phyloP scores from a whole-genome alignment of 768 basidiomycete genomes.

The Imleria badia region DNA sequence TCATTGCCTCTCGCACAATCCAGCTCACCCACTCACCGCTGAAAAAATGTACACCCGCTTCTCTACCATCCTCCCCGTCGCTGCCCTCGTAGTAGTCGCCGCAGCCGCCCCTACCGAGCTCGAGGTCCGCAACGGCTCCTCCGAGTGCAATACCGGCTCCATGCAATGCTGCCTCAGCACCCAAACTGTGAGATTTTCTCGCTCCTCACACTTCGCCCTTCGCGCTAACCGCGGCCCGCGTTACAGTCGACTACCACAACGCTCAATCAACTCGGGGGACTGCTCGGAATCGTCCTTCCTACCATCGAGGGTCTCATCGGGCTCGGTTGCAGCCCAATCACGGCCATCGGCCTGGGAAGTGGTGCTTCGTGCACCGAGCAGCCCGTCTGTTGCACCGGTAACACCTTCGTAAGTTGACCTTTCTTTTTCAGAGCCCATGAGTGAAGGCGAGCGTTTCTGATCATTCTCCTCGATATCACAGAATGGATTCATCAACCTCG shows the following conservation, averaged over 20 bases:
- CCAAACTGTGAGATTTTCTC: neutral
- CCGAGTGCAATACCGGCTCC: conserved; percentile 6
- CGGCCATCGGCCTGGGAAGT: neutral
- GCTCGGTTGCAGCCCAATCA: conserved; percentile 1
- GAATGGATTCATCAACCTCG: conserved; percentile 11
- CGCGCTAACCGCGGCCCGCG: neutral
- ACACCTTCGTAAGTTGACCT: conserved; percentile 2
- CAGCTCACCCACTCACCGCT: neutral
- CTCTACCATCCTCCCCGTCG: conserved; percentile 9
- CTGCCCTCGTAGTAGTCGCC: conserved; percentile 7
- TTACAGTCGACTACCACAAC: neutral
- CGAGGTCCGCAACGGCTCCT: neutral
- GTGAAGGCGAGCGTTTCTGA: neutral
- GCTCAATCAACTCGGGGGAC: neutral
- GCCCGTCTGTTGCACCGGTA: conserved; percentile 15
- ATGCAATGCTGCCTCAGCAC: conserved; percentile 7
- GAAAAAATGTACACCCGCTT: conserved; percentile 9
- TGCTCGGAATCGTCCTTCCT: neutral
- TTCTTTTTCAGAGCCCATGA: neutral
- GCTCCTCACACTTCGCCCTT: no score
- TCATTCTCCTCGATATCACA: neutral
- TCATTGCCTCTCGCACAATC: neutral
- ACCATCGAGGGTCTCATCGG: neutral
- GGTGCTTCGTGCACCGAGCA: conserved; percentile 1
- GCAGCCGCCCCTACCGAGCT: conserved; percentile 6